Evolutionary conservation across 1,284 basidiomycete species (phyloP), one percentile per base, ranked within the genome.

Genomic region (Vanrija sp.): DNA sequence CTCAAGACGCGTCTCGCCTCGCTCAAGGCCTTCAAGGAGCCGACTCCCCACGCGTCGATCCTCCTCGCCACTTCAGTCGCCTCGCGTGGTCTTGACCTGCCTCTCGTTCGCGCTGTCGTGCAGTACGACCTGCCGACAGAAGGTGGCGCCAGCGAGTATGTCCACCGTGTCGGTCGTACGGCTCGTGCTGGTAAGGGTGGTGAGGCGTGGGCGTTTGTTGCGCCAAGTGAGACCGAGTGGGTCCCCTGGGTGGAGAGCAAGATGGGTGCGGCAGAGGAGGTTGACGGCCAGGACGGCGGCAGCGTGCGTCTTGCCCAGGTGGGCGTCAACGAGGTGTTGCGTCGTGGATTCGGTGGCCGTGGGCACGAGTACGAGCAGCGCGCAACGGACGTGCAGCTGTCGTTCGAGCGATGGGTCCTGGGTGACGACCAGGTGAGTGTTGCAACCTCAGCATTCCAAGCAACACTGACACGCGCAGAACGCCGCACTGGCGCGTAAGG

Each of bases 71-170:
- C 96, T 1, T 95, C 92, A 2, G 93, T 99, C 52, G 96, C 95
- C 1, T 92, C 94, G 27, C 89, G 96, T 68, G 96, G 96, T 68
- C 82, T 99, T n/a, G 96, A 98, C 78, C 78, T 99, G 43, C 93
- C 93, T 3, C 83, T 91, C n/a, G 93, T 98, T 8, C 85, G 87
- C 18, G 89, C 90, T 3, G 94, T 99, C 52, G 80, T 98, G 31
- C 96, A 98, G 70, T 95, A 95, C 69, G 96, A 99, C 73, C 83
- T 98, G 23, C 95, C 96, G 0, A 98, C 96, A 0, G 96, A 98
- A 78, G 90, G 93, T 15, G 95, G 96, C 3, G 87, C 87, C 16
- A 96, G 88, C 20, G 96, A 99, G 74, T 98, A 99, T 67, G 85
- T 98, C 6, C 96, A 99, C 77, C 84, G 96, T 43, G 89, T 98